Base-by-base conservation (phyloP, 2,329 filamentous ascomycete species). In the Triangularia verruculosa region DNA sequence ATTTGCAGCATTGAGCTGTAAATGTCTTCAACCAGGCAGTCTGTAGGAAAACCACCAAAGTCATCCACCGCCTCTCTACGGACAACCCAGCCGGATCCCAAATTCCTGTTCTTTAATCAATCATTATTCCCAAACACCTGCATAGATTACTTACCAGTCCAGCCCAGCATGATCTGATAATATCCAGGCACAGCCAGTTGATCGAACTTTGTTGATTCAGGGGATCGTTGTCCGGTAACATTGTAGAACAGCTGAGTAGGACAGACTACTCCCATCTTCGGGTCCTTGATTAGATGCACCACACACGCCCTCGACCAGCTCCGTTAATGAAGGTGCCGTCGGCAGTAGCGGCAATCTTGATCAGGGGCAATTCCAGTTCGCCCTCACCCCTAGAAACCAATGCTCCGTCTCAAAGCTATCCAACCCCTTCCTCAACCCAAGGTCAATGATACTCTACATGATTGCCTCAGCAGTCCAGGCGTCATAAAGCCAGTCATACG, bases 241-340 rank as follows among this genome's bases (percentile, higher is more conserved):
- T 88, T 87, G 77, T 88, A 88, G 74, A 87, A 88, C 3, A 85
- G 79, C 67, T 87, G 84, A 12, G 84, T 83, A 25, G 84, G 84
- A 69, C 83, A 86, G n/a, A 82, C 83, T 57, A 87, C 77, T 57
- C 82, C 83, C 77, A 86, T 78, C 72, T 82, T 84, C 51, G 79
- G 76, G 69, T 88, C 83, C 64, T 78, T 73, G n/a, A 88, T 69
- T 61, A 88, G 72, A 70, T 88, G 86, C 61, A 86, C 83, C n/a
- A 88, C 73, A 15, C 85, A 71, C 27, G 83, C 81, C 43, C 85
- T 82, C 15, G 89, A 78, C 84, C 85, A 89, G 55, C 83, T 76
- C 59, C 77, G 78, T 72, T 88, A 0, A n/a, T 39, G 34, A 39
- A 39, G 34, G 78, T 79, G 1, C 82, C 82, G 0, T 82, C 80